phyloP scores from a whole-genome alignment of 495 filamentous ascomycete species.

The Aspergillus hancockii region DNA sequence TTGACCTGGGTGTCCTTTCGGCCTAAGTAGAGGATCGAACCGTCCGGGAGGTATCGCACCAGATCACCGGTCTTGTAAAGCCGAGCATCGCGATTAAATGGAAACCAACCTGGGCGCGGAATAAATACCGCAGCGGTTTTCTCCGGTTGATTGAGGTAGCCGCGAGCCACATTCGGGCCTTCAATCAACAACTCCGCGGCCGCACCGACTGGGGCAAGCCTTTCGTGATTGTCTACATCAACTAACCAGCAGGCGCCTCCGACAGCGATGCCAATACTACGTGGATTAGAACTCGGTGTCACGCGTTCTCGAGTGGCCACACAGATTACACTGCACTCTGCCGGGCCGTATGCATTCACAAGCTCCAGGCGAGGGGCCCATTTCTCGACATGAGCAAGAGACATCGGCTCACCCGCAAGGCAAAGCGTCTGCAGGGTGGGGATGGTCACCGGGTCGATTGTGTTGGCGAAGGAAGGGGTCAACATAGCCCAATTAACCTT shows the following conservation, averaged over 20 bases:
- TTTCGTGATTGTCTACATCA: conserved; percentile 34
- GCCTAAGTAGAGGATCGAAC: conserved; percentile 26
- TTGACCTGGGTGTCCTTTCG: conserved; percentile 45
- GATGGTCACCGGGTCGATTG: conserved; percentile 34
- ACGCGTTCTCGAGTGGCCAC: conserved; percentile 6
- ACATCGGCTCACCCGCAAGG: conserved; percentile 46
- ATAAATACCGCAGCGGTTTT: conserved; percentile 42
- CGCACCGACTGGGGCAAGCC: conserved; percentile 40
- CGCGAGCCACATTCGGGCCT: conserved; percentile 39
- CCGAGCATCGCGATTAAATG: conserved; percentile 7
- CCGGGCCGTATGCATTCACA: conserved; percentile 58
- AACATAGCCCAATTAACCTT: conserved; percentile 38
- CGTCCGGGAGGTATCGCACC: conserved; percentile 25
- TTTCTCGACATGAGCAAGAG: conserved; percentile 33
- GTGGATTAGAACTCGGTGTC: neutral
- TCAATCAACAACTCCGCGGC: conserved; percentile 47
- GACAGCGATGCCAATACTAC: conserved; percentile 14
- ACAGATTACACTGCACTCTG: conserved; percentile 37
- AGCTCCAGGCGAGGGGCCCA: conserved; percentile 49
- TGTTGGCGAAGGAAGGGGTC: conserved; percentile 42
- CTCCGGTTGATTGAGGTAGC: conserved; percentile 40
- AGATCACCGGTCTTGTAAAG: conserved; percentile 42
- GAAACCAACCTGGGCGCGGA: conserved; percentile 38
- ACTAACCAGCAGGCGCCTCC: conserved; percentile 35
- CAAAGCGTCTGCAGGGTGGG: conserved; percentile 35